phyloP scores from a whole-genome alignment of 768 basidiomycete genomes.

The Auricularia heimuer region DNA sequence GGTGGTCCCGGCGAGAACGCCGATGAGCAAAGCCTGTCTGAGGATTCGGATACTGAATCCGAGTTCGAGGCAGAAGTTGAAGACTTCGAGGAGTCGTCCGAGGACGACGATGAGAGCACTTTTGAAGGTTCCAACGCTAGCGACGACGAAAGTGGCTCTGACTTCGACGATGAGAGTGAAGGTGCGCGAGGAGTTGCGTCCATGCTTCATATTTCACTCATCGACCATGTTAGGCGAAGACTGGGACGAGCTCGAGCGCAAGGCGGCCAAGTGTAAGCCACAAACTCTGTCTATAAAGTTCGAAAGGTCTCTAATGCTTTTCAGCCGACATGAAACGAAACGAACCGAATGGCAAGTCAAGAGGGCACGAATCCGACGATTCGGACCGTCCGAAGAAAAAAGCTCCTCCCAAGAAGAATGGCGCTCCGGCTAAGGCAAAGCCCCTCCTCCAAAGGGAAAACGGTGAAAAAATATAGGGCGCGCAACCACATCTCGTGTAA shows the following conservation, averaged over 20 bases:
- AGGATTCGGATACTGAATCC: slow-evolving; percentile 56
- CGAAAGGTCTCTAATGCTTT: slow-evolving; percentile 3
- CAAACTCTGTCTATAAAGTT: not conserved
- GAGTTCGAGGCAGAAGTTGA: slow-evolving; percentile 49
- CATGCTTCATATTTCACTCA: slow-evolving; percentile 3
- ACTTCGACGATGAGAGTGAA: slow-evolving; percentile 55
- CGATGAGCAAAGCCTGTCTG: slow-evolving; percentile 36
- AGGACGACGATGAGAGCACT: slow-evolving; percentile 43
- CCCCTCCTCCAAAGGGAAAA: not conserved
- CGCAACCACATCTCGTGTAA: not conserved
- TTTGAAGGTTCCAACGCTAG: slow-evolving; percentile 44
- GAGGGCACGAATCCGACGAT: slow-evolving; percentile 29
- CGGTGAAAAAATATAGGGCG: not conserved
- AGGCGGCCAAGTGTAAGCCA: slow-evolving; percentile 72
- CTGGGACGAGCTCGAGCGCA: slow-evolving; percentile 92
- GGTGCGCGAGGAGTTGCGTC: slow-evolving; percentile 25
- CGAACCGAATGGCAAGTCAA: slow-evolving; percentile 18
- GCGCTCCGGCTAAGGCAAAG: slow-evolving; percentile 7
- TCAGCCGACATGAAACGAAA: slow-evolving; percentile 37
- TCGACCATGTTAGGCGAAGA: slow-evolving; percentile 50
- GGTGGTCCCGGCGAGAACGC: slow-evolving; percentile 49
- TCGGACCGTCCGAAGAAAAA: slow-evolving; percentile 29
- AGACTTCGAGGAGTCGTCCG: slow-evolving; percentile 29
- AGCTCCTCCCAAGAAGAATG: slow-evolving; percentile 18
- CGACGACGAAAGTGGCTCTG: slow-evolving; percentile 55